Base-by-base conservation (phyloP, 176 grass and related monocot species). In the Avena sativa region DNA sequence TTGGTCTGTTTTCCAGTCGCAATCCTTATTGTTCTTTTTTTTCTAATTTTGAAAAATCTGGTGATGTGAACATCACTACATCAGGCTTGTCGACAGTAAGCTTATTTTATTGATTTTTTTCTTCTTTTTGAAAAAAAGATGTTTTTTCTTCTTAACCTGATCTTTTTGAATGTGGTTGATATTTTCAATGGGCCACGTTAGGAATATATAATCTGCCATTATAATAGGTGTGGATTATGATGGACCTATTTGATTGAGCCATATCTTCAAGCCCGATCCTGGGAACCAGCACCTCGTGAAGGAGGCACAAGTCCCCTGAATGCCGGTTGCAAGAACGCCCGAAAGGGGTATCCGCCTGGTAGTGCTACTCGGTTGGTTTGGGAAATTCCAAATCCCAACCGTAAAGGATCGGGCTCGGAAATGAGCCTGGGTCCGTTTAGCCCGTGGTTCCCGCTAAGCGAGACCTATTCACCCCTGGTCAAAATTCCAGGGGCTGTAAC, bases 301-400 rank as follows among this genome's bases (percentile, higher is more conserved):
- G 60, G 28, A 67, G 64, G 64, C 64, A 67, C 64, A 34, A 66
- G 63, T 34, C 26, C 63, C 63, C 63, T 66, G 63, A 66, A 66
- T 14, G 26, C 63, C 63, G 32, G 63, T 66, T 32, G 63, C 12
- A 13, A 66, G 26, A 66, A 66, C 63, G 63, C 63, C 63, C 1
- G 26, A 66, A 66, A 64, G 26, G 63, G 26, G 63, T 15, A 32
- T 32, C 63, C 2, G 63, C 63, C 12, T 66, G 63, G 63, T 66
- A 66, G 63, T 66, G 63, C 63, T 66, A 66, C 26, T 14, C 1
- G 63, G 63, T 66, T 66, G 63, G 63, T 32, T 15, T 66, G 63
- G 63, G 12, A 66, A 66, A 32, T 15, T 32, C 63, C 63, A 66
- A 15, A 7, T 28, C 63, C 26, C 26, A 66, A 66, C 63, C 26